These are phyloP conservation scores for Chalaropsis ovoidea DNA, from an alignment of 2,329 filamentous ascomycete genomes.

Conservation along the genomic window DNA sequence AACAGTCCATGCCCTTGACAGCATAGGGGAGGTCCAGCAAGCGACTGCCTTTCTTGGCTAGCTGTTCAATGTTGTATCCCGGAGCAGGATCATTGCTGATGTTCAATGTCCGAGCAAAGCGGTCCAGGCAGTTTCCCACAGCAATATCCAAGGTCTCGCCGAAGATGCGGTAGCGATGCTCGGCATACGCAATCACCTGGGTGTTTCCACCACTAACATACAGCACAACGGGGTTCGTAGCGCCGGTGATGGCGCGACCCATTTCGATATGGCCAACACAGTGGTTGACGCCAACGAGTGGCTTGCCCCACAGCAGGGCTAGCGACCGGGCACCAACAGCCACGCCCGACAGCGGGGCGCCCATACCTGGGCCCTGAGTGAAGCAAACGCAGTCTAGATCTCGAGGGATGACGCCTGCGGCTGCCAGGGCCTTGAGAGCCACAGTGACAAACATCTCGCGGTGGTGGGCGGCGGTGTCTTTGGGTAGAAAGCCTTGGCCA, in stretches of 20 bases:
- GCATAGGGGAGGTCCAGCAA: constrained; percentile 86
- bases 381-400: constrained; percentile 91
- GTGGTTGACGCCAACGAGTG: constrained; percentile 93
- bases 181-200: constrained; percentile 93
- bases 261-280: constrained; percentile 99
- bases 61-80: constrained; percentile 94
- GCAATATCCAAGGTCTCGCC: constrained; percentile 96
- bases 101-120: constrained; percentile 80
- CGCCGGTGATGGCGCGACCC: constrained; percentile 85
- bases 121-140: constrained; percentile 92
- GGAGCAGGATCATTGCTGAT: constrained; percentile 95
- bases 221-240: constrained; percentile 82
- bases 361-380: constrained; percentile 93
- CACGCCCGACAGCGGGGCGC: constrained; percentile 77
- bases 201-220: constrained; percentile 96
- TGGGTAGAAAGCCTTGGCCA: constrained; percentile 88
- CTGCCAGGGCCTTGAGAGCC: constrained; percentile 66
- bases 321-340: constrained; percentile 77
- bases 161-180: constrained; percentile 92
- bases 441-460: constrained; percentile 71
- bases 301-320: constrained; percentile 71
- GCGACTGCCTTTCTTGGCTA: constrained; percentile 62
- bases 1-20: constrained; percentile 98
- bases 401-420: constrained; percentile 49
- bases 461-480: constrained; percentile 91